Base-by-base conservation (phyloP, 768 basidiomycete genomes). In the Kwoniella sp. region DNA sequence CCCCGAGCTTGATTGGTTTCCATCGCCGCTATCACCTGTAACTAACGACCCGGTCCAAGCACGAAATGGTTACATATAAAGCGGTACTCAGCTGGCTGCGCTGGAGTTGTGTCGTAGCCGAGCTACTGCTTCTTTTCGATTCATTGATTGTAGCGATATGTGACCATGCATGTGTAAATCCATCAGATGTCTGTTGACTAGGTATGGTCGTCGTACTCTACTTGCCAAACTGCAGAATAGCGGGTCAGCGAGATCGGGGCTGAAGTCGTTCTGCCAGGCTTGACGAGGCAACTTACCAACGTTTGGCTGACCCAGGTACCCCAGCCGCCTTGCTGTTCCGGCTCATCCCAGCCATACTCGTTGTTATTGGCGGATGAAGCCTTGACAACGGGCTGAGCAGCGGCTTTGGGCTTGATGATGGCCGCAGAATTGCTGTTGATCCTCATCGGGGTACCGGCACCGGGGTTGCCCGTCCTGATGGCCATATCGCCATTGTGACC, bases 271-370 rank as follows among this genome's bases (percentile, higher is more conserved):
- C n/a, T n/a, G n/a, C n/a, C n/a, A n/a, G n/a, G n/a, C n/a, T n/a
- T n/a, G n/a, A n/a, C n/a, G n/a, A n/a, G n/a, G 3, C 19, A 5
- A 59, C 57, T 59, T 22, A 54, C 57, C 27, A 59, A 47, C 41
- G 42, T 37, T 14, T 59, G 52, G 26, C 46, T 34, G 10, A 54
- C 44, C 48, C 47, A 48, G 10, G 42, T 41, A 14, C 27, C 26
- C 44, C 47, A 48, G 14, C 57, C 51, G 25, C 25, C 17, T 10
- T 56, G 39, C 2, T 20, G 9, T 27, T 43, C 44, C 5, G 28
- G 22, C 31, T 59, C 57, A 28, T 61, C 59, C 59, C 59, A 61
- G 14, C 17, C 40, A 45, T 57, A 61, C 1, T 57, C 59, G 17
- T 61, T 49, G 17, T 29, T 17, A 19, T 20, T 42, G 22, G 19